Evolutionary conservation across 139 green algal genomes (phyloP).

Genomic region (Ettlia oleoabundans): DNA sequence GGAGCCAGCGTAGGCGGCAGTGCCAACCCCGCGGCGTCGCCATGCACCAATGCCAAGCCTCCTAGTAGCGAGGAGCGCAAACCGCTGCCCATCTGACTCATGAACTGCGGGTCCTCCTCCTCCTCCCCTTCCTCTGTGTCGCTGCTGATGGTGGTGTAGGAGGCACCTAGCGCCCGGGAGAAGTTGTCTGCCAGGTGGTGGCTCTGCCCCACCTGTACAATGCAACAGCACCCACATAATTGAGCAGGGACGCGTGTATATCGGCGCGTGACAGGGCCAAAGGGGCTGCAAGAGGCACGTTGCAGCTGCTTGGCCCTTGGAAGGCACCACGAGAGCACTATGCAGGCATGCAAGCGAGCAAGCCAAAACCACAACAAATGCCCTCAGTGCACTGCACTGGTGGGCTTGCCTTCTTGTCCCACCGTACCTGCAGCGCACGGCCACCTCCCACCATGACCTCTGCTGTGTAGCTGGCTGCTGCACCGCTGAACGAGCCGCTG

Average conservation of each 20-base stretch:
- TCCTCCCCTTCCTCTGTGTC: neutral
- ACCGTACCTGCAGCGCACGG: slow-evolving; percentile 85
- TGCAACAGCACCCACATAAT: too few relatives aligned
- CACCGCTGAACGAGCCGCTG: slow-evolving; percentile 80
- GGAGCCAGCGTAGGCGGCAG: slow-evolving; percentile 90
- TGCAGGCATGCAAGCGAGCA: neutral
- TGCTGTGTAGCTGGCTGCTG: slow-evolving; percentile 92
- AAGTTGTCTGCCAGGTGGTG: slow-evolving; percentile 35
- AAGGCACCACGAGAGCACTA: neutral
- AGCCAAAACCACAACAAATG: neutral
- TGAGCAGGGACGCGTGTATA: too few relatives aligned
- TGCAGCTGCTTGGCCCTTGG: too few relatives aligned
- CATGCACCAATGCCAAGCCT: slow-evolving; percentile 95
- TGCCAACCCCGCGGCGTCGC: slow-evolving; percentile 90
- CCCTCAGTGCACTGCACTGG: neutral
- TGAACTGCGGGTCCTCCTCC: neutral
- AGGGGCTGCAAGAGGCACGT: too few relatives aligned
- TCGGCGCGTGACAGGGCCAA: too few relatives aligned
- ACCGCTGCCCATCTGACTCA: slow-evolving; percentile 28
- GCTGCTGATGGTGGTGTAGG: neutral
- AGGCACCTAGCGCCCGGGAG: neutral
- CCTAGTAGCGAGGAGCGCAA: slow-evolving; percentile 76
- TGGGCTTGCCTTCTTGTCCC: too few relatives aligned
- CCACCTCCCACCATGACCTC: slow-evolving; percentile 96
- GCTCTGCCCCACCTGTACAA: slow-evolving; percentile 10